phyloP scores from a whole-genome alignment of 129 eudicot genomes.

The Flaveria sonorensis region DNA sequence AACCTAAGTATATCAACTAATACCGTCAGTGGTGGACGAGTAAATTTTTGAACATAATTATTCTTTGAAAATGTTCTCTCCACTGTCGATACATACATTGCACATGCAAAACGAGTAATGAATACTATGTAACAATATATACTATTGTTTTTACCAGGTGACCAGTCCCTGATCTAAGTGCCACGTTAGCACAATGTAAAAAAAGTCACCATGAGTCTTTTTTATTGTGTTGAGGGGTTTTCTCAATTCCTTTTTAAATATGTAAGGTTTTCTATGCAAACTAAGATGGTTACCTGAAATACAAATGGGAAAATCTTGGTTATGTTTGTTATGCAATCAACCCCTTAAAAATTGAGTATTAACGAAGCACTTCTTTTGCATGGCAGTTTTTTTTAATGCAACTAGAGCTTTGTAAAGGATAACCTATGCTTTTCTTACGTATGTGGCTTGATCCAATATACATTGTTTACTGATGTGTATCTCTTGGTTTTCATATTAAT shows the following conservation, averaged over 20 bases:
- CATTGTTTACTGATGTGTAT: background rate
- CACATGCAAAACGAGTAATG: too few species aligned
- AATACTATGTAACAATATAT: too few species aligned
- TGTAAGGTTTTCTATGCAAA: background rate
- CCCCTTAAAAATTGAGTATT: background rate
- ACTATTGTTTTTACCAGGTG: too few species aligned
- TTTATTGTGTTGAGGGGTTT: background rate
- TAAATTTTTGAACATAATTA: too few species aligned
- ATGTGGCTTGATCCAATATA: background rate
- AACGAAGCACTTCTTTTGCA: too few species aligned
- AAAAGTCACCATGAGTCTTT: background rate
- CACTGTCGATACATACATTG: too few species aligned
- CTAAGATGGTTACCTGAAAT: background rate
- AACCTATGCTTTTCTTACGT: background rate
- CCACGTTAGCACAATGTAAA: background rate
- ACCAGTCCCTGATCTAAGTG: too few species aligned
- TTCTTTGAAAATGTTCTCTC: too few species aligned
- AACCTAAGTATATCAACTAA: too few species aligned
- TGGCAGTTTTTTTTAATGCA: too few species aligned
- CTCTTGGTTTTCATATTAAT: constrained; percentile 3
- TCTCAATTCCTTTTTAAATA: background rate
- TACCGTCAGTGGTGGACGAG: too few species aligned
- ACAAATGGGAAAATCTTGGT: background rate
- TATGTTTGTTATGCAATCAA: background rate
- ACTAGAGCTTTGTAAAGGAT: background rate